These are phyloP conservation scores for Suillus weaverae DNA, from an alignment of 768 basidiomycete genomes.

Conservation along the genomic window DNA sequence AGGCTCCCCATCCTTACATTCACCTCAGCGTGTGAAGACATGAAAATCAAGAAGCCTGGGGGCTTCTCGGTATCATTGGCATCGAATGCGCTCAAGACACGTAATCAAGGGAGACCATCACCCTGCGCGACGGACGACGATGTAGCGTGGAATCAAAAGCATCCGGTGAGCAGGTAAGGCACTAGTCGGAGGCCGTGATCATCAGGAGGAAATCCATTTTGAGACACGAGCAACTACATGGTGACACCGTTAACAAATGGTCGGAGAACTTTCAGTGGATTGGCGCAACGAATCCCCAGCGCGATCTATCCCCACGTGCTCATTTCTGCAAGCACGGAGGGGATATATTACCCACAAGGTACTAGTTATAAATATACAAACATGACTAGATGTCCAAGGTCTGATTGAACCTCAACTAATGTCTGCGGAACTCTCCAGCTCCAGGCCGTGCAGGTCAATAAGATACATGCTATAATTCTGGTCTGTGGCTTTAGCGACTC, in stretches of 20 bases:
- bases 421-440: constrained; percentile 50
- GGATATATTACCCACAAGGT: constrained; percentile 3
- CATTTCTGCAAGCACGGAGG: not conserved
- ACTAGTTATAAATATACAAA: constrained; percentile 13
- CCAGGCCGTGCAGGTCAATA: constrained; percentile 85
- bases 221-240: not conserved
- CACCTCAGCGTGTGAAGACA: constrained; percentile 9
- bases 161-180: not conserved
- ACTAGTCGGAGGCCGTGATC: not conserved
- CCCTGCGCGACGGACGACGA: constrained; percentile 32
- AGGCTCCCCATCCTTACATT: constrained; percentile 57
- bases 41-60: not conserved
- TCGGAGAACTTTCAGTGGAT: not conserved
- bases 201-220: not conserved
- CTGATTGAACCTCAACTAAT: constrained; percentile 18
- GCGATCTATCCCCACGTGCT: not conserved
- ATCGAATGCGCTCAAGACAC: constrained; percentile 28
- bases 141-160: constrained; percentile 33
- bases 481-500: constrained; percentile 54
- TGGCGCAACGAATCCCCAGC: not conserved
- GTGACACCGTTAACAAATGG: not conserved
- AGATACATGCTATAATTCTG: constrained; percentile 84
- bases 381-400: not conserved
- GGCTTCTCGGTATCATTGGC: constrained; percentile 35
- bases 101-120: constrained; percentile 18